Conservation (phyloP, 257 asterid species). For the Petunia secreta region DNA sequence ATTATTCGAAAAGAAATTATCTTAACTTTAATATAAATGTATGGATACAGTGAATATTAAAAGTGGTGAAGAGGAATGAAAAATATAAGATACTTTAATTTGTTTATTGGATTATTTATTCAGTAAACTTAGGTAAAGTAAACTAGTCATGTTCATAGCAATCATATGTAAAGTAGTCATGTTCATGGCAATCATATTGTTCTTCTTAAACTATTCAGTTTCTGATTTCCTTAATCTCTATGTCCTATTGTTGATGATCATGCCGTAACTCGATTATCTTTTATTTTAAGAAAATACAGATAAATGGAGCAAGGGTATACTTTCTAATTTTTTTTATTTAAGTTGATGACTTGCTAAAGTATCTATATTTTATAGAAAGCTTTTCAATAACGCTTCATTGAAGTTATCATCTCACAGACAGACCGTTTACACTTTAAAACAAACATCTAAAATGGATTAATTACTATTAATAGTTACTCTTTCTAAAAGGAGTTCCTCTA, state of each 20-base stretch:
- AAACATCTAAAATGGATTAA: constrained; percentile 17
- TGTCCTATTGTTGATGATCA: constrained; percentile 25
- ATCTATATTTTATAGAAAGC: not conserved
- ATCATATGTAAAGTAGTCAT: constrained; percentile 10
- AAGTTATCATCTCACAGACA: constrained; percentile 17
- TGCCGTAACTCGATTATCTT: constrained; percentile 16
- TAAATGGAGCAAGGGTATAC: not conserved
- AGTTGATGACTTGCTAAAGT: not conserved
- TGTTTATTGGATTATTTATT: not conserved
- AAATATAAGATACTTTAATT: not conserved
- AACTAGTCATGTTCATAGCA: not conserved
- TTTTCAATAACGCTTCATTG: constrained; percentile 11
- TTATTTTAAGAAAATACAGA: constrained; percentile 14
- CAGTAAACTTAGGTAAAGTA: not conserved
- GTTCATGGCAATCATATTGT: constrained; percentile 25
- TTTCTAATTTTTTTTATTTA: not conserved
- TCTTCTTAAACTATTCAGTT: constrained; percentile 7
- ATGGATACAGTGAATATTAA: not conserved
- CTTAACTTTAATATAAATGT: not conserved
- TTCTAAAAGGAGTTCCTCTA: not conserved
- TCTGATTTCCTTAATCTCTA: constrained; percentile 16
- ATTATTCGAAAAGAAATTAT: not conserved
- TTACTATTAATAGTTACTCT: not conserved
- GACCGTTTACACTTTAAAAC: not conserved
- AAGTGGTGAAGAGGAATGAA: not conserved